Base-by-base conservation (phyloP, 2,329 filamentous ascomycete genomes). In the Zalaria sp. region DNA sequence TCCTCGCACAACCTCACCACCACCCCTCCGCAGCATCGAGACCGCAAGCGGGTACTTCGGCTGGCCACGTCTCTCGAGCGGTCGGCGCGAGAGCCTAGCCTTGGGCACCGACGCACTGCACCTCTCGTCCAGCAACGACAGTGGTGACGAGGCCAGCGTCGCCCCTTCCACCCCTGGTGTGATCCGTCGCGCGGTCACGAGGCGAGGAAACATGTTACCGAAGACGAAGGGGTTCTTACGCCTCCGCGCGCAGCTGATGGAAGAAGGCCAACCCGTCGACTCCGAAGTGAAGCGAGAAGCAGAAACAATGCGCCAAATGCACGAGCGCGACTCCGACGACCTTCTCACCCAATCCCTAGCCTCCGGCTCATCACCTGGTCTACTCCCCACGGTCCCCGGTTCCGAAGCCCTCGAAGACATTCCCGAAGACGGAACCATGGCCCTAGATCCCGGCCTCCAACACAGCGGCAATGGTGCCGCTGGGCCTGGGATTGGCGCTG, bases 211-310 rank as follows among this genome's bases (percentile, higher is more conserved):
- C 60, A 71, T 98, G 46, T 62, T 98, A 56, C 91, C 93, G 8
- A 98, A 96, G 68, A 91, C 89, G 1, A 93, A 94, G 64, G 87
- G 82, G 0, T 98, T 98, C 60, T 87, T 88, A 4, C 81, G 91
- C 7, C 94, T 98, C 50, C 79, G 84, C 46, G 91, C 89, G 5
- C 87, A 87, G 3, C 71, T 98, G 1, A 72, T 84, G 43, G 91
- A 98, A 63, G 91, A 98, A 64, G 75, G 77, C 10, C 78, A 87
- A 0, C 91, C 91, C 0, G 70, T 93, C 6, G 91, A 98, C 53
- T 81, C 82, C 35, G 91, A 98, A 60, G 79, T 86, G 43, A 80
- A 83, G 40, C 81, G 87, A 34, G 91, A 98, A 66, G 87, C 89
- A 32, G 89, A 96, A 61, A 91, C 96, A 4, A 86, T 98, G 47